Conservation (phyloP, 2,329 filamentous ascomycete genomes). For the Capronia coronata region DNA sequence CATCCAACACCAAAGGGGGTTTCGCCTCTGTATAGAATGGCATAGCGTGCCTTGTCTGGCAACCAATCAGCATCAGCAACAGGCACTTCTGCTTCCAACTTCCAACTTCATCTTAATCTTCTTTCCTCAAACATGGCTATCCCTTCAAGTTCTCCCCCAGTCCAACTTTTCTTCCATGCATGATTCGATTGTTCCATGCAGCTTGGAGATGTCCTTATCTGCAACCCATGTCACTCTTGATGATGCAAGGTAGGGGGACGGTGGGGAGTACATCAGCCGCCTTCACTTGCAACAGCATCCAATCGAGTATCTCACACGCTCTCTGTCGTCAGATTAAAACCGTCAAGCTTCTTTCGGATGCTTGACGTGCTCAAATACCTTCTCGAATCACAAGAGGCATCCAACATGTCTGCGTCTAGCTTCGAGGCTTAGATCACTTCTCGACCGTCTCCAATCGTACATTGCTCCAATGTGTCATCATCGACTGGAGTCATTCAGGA, state of each 20-base stretch:
- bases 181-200: background rate
- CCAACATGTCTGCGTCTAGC: background rate
- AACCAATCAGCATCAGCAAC: slow-evolving; percentile 10
- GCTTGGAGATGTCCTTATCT: slow-evolving; percentile 9
- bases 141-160: background rate
- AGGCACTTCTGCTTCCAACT: slow-evolving; percentile 14
- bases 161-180: slow-evolving; percentile 1
- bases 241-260: slow-evolving; percentile 8
- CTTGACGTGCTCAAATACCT: slow-evolving; percentile 6
- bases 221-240: too few species aligned
- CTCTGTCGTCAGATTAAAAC: slow-evolving; percentile 7
- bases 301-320: slow-evolving; percentile 7
- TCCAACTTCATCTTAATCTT: slow-evolving; percentile 21
- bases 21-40: slow-evolving; percentile 6
- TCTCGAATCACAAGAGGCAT: slow-evolving; percentile 17
- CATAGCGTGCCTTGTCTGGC: slow-evolving; percentile 6
- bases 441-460: slow-evolving; percentile 19
- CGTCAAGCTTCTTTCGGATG: slow-evolving; percentile 7
- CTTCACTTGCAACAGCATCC: slow-evolving; percentile 6
- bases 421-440: background rate
- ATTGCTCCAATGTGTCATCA: slow-evolving; percentile 9
- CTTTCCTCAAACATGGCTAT: background rate
- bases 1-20: background rate
- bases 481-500: slow-evolving; percentile 14
- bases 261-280: slow-evolving; percentile 5